phyloP scores from a whole-genome alignment of 441 rosid species.

The Erysimum cheiri region DNA sequence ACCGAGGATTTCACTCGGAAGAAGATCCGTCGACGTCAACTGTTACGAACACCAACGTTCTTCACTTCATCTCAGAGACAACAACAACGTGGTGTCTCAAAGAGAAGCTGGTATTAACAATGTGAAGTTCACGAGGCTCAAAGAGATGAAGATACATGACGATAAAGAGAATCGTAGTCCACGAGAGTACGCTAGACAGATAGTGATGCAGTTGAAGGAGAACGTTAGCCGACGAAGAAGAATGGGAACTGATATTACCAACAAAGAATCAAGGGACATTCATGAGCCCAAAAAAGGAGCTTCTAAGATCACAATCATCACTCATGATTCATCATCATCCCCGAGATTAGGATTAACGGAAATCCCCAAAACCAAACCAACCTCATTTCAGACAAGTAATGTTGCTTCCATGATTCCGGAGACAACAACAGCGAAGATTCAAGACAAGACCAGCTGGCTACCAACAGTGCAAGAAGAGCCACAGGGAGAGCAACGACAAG shows the following conservation, averaged over 20 bases:
- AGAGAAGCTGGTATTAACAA: conserved; percentile 42
- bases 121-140: conserved; percentile 51
- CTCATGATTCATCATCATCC: conserved; percentile 46
- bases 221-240: conserved; percentile 57
- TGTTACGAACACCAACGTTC: conserved; percentile 57
- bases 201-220: conserved; percentile 77
- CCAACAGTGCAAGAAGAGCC: conserved; percentile 41
- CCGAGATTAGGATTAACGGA: conserved; percentile 54
- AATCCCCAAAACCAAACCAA: conserved; percentile 46
- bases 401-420: conserved; percentile 26
- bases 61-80: conserved; percentile 80
- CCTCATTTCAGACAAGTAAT: conserved; percentile 33
- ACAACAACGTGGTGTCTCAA: conserved; percentile 47
- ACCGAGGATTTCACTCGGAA: conserved; percentile 77
- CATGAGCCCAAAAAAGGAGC: conserved; percentile 45
- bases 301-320: conserved; percentile 38
- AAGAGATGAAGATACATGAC: conserved; percentile 49
- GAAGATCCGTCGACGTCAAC: conserved; percentile 74
- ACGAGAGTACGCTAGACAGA: conserved; percentile 67
- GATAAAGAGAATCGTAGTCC: conserved; percentile 71
- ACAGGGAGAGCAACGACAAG: conserved; percentile 5
- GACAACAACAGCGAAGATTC: conserved; percentile 25
- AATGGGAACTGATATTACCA: conserved; percentile 82
- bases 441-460: conserved; percentile 40
- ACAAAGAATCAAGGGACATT: conserved; percentile 52